Evolutionary conservation across 352 stramenopile genomes (phyloP).

Genomic region (Phytophthora palmivora): DNA sequence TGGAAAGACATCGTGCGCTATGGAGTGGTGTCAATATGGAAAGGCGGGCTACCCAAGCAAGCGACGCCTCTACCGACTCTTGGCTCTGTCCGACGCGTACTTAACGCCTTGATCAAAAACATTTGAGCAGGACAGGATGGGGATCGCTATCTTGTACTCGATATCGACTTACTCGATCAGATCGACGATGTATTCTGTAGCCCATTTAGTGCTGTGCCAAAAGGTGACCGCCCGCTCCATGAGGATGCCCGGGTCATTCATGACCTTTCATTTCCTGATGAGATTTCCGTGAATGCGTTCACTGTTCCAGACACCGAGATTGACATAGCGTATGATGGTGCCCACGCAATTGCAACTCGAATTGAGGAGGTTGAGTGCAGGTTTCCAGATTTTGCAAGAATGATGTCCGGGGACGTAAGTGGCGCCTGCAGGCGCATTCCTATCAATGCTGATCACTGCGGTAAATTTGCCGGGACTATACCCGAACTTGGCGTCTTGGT

Average conservation of each 20-base stretch:
- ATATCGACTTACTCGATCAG: constrained; percentile 2
- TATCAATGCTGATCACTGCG: constrained; percentile 6
- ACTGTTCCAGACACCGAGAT: background rate
- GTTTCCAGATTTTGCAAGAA: background rate
- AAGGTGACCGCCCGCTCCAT: background rate
- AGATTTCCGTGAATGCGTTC: constrained; percentile 11
- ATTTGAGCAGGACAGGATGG: constrained; percentile 15
- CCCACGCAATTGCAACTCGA: background rate
- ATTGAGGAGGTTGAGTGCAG: background rate
- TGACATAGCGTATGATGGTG: background rate
- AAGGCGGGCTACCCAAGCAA: background rate
- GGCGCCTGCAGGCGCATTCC: constrained; percentile 8
- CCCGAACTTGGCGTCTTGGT: constrained; percentile 5
- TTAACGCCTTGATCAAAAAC: constrained; percentile 18
- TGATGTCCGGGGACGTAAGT: constrained; percentile 2
- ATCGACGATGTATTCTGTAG: constrained; percentile 17
- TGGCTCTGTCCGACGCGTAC: background rate
- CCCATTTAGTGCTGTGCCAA: constrained; percentile 9
- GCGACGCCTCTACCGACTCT: constrained; percentile 6
- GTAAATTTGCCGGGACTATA: constrained; percentile 4
- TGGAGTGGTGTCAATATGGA: constrained; percentile 11
- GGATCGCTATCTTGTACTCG: constrained; percentile 19
- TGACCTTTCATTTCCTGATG: constrained; percentile 8
- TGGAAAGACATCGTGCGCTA: constrained; percentile 3
- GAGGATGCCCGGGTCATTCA: constrained; percentile 19